A percentile compares a stretch with the other conserved stretches of the same genome.
Conservation (phyloP, 176 grass and related monocot genomes). For the Bonia amplexicaulis region DNA sequence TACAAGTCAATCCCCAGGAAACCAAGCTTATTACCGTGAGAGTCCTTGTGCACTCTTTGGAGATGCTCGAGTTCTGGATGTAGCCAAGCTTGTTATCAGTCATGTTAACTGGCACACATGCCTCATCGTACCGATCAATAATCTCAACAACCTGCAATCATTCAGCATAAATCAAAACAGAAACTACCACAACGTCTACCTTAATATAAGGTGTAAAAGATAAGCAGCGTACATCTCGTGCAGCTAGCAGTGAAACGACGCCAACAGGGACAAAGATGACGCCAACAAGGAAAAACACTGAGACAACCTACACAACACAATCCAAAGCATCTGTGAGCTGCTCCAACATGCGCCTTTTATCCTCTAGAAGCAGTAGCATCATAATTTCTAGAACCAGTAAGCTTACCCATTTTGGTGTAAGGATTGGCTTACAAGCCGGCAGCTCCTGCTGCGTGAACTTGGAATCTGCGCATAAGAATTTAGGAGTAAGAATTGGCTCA, state of each 20-base stretch:
- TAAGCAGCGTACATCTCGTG: slow-evolving; percentile 50
- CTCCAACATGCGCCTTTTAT: neutral
- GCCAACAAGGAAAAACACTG: slow-evolving; percentile 74
- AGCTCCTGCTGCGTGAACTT: slow-evolving; percentile 97
- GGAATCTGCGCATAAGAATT: slow-evolving; percentile 53
- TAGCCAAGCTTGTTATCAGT: slow-evolving; percentile 61
- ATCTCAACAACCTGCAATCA: slow-evolving; percentile 82
- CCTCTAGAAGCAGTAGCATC: neutral
- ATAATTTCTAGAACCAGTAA: neutral
- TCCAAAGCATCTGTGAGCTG: neutral
- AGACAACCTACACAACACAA: slow-evolving; percentile 70
- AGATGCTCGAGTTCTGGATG: slow-evolving; percentile 42
- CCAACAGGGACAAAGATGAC: slow-evolving; percentile 82
- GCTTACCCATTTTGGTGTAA: slow-evolving; percentile 94
- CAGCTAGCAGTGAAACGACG: slow-evolving; percentile 59
- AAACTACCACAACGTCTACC: neutral
- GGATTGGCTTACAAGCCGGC: slow-evolving; percentile 93
- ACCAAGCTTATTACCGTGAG: slow-evolving; percentile 50
- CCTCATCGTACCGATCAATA: slow-evolving; percentile 66
- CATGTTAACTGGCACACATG: slow-evolving; percentile 56
- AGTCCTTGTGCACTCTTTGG: slow-evolving; percentile 75
- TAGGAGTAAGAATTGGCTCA: slow-evolving; percentile 1
- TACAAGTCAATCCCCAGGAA: neutral
- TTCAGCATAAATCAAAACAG: slow-evolving; percentile 1
- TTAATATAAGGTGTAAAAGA: slow-evolving; percentile 4